Percentiles rank a stretch among this genome's conserved stretches.
phyloP scores from a whole-genome alignment of 1,284 basidiomycete species.

The Sanghuangporus sanghuang region DNA sequence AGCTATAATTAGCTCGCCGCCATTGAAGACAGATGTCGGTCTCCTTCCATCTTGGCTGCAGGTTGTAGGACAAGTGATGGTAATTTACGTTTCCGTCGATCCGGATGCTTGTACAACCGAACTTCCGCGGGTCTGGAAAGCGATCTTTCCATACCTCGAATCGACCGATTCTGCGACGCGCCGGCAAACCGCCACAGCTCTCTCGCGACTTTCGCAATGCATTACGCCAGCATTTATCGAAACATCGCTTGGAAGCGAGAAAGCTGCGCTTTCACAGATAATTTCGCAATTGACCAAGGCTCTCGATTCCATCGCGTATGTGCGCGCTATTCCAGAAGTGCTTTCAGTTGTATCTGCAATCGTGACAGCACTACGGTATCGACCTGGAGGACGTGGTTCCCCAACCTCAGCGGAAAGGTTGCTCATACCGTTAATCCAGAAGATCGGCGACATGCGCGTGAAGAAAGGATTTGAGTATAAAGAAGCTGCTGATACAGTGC shows the following conservation, averaged over 20 bases:
- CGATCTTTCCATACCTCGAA: constrained; percentile 71
- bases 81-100: constrained; percentile 50
- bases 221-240: constrained; percentile 60
- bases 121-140: constrained; percentile 69
- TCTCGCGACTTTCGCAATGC: constrained; percentile 63
- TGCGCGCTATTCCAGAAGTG: constrained; percentile 67
- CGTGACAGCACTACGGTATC: constrained; percentile 40
- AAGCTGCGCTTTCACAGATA: constrained; percentile 55
- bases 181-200: constrained; percentile 59
- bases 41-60: constrained; percentile 70
- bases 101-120: constrained; percentile 45
- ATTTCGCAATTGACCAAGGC: constrained; percentile 60
- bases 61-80: constrained; percentile 66
- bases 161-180: constrained; percentile 50
- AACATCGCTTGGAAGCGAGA: constrained; percentile 47
- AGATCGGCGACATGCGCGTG: constrained; percentile 71
- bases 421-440: constrained; percentile 67
- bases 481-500: constrained; percentile 78
- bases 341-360: constrained; percentile 58
- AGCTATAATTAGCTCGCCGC: constrained; percentile 71
- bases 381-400: constrained; percentile 30
- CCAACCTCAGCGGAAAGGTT: constrained; percentile 70
- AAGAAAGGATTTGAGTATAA: constrained; percentile 88
- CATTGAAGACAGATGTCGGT: constrained; percentile 56
- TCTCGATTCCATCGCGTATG: constrained; percentile 64